Evolutionary conservation across 352 stramenopile species (phyloP).

Genomic region (Pythium biforme): DNA sequence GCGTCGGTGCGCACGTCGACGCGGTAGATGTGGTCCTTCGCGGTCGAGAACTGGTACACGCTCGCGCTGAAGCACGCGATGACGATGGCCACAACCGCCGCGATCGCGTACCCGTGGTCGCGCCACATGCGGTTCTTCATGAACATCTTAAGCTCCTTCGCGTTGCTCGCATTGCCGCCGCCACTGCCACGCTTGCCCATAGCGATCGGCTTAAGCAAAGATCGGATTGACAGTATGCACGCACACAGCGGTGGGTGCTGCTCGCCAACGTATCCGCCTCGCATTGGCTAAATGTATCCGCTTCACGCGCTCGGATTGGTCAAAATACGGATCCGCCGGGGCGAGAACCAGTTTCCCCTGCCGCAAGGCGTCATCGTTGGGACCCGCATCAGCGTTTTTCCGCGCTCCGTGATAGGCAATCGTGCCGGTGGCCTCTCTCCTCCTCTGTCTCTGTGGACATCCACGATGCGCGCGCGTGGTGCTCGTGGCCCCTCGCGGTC

Average conservation of each 20-base stretch:
- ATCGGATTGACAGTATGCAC: background rate
- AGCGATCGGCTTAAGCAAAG: background rate
- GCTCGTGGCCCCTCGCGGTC: too few relatives aligned
- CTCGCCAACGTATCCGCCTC: background rate
- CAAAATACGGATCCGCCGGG: background rate
- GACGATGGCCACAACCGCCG: conserved; percentile 45
- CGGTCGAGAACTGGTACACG: conserved; percentile 66
- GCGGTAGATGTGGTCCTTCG: conserved; percentile 60
- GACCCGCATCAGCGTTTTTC: background rate
- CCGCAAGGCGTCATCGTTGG: background rate
- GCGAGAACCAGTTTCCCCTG: background rate
- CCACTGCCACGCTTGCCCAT: conserved; percentile 40
- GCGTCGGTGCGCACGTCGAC: conserved; percentile 61
- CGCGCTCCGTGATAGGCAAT: background rate
- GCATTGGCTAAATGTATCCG: background rate
- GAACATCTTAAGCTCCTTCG: conserved; percentile 80
- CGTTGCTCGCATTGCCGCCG: conserved; percentile 46
- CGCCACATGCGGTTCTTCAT: conserved; percentile 81
- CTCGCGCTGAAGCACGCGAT: conserved; percentile 57
- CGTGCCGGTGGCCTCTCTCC: background rate
- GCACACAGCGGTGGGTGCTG: background rate
- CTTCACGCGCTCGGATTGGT: background rate
- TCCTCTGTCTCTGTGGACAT: background rate
- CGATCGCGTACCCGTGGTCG: conserved; percentile 67
- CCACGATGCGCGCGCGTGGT: background rate